Conservation (phyloP, 23 red algal species). For the Gracilariopsis chorda region DNA sequence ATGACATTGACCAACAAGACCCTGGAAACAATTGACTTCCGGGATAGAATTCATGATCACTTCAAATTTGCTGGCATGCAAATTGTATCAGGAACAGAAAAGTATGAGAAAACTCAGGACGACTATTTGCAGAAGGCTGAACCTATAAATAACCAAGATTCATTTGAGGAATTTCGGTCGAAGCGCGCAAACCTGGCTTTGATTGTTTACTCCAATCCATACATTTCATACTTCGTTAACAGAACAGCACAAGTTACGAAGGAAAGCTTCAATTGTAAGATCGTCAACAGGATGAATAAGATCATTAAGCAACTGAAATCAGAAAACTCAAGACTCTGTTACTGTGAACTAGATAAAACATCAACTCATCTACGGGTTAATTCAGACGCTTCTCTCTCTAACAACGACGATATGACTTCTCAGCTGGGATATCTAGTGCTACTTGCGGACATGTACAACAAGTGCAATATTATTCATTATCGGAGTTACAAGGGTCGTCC, state of each 20-base stretch:
- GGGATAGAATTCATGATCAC: background rate
- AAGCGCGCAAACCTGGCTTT: background rate
- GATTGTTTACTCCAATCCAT: background rate
- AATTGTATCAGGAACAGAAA: background rate
- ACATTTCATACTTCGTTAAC: background rate
- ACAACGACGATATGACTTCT: background rate
- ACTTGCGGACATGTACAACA: background rate
- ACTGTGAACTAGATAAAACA: background rate
- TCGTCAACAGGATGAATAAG: background rate
- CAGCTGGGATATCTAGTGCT: conserved; percentile 24
- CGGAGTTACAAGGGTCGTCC: background rate
- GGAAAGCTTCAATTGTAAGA: background rate
- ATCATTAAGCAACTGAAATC: background rate
- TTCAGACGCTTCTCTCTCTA: conserved; percentile 15
- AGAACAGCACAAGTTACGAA: background rate
- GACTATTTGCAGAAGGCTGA: background rate
- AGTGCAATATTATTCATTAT: background rate
- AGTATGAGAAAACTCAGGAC: background rate
- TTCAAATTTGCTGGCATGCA: background rate
- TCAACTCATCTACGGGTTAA: background rate
- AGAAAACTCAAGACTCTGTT: background rate
- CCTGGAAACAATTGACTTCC: background rate
- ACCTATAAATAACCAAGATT: background rate
- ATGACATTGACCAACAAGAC: background rate
- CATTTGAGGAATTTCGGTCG: background rate